A percentile compares a stretch with the other conserved stretches of the same genome.
phyloP scores from a whole-genome alignment of 495 filamentous ascomycete genomes.

The Pseudevernia furfuracea region DNA sequence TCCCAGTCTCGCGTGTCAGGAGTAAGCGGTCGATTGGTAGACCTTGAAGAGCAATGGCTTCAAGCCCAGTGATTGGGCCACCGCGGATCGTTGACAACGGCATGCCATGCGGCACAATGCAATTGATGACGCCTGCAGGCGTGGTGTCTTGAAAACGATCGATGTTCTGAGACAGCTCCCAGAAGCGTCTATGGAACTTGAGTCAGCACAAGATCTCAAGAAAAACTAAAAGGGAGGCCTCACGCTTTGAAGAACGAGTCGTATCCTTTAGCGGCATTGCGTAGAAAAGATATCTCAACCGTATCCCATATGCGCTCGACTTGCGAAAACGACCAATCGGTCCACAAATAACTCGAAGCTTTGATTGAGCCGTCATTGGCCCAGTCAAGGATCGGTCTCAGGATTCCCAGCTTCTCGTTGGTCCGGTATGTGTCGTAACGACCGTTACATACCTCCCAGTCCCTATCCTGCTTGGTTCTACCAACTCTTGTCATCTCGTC shows the following conservation, averaged over 20 bases:
- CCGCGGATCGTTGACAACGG: conserved; percentile 56
- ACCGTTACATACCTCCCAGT: conserved; percentile 52
- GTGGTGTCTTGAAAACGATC: conserved; percentile 48
- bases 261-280: conserved; percentile 28
- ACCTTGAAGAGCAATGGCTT: conserved; percentile 64
- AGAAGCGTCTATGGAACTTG: not conserved
- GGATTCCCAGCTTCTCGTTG: conserved; percentile 40
- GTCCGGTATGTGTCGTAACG: conserved; percentile 48
- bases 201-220: not conserved
- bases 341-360: conserved; percentile 50
- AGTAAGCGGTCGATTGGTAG: conserved; percentile 56
- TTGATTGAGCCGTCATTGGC: conserved; percentile 41
- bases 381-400: conserved; percentile 51
- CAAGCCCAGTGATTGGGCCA: conserved; percentile 56
- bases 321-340: conserved; percentile 39
- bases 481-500: conserved; percentile 32
- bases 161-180: conserved; percentile 70
- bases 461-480: conserved; percentile 29
- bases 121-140: conserved; percentile 53
- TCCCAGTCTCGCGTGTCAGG: conserved; percentile 55
- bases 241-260: conserved; percentile 58
- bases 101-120: conserved; percentile 63
- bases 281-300: conserved; percentile 55
- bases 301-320: conserved; percentile 58
- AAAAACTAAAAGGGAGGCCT: not conserved